Conservation (phyloP, 2,329 filamentous ascomycete species). For the Xylariaceae sp. region DNA sequence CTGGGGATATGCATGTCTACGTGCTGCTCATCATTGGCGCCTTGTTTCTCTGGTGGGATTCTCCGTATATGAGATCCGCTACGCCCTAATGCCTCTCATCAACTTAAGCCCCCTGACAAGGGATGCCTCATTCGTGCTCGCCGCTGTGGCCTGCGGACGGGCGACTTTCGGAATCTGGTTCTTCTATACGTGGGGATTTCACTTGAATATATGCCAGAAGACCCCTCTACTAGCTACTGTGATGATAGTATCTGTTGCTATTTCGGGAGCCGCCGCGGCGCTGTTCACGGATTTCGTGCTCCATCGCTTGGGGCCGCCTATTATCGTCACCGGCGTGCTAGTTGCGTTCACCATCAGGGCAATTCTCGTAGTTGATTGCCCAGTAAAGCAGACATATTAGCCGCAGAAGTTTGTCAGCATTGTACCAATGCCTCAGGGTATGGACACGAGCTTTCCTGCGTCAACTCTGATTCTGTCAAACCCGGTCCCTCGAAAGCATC, state of each 20-base stretch:
- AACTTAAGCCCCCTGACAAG: slow-evolving; percentile 58
- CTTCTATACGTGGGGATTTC: slow-evolving; percentile 59
- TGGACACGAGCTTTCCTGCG: slow-evolving; percentile 64
- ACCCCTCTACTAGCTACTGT: slow-evolving; percentile 44
- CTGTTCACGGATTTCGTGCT: slow-evolving; percentile 38
- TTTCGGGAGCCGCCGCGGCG: slow-evolving; percentile 42
- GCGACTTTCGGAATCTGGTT: slow-evolving; percentile 60
- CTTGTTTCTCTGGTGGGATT: slow-evolving; percentile 52
- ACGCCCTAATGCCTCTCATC: slow-evolving; percentile 59
- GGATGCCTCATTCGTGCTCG: slow-evolving; percentile 62
- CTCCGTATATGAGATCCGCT: slow-evolving; percentile 55
- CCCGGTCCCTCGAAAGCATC: slow-evolving; percentile 39
- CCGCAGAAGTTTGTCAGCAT: slow-evolving; percentile 57
- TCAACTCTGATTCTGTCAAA: slow-evolving; percentile 60
- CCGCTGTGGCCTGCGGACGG: slow-evolving; percentile 61
- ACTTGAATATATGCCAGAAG: slow-evolving; percentile 49
- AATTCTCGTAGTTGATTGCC: slow-evolving; percentile 42
- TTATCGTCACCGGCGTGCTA: slow-evolving; percentile 37
- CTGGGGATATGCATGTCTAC: slow-evolving; percentile 60
- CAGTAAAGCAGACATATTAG: slow-evolving; percentile 60
- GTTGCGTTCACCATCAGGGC: slow-evolving; percentile 35
- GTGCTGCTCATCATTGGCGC: slow-evolving; percentile 58
- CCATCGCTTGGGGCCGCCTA: slow-evolving; percentile 41
- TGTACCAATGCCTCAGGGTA: slow-evolving; percentile 56
- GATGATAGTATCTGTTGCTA: slow-evolving; percentile 38